Conservation (phyloP, 805 yeast genomes). For the Saccharomycopsis javanensis region DNA sequence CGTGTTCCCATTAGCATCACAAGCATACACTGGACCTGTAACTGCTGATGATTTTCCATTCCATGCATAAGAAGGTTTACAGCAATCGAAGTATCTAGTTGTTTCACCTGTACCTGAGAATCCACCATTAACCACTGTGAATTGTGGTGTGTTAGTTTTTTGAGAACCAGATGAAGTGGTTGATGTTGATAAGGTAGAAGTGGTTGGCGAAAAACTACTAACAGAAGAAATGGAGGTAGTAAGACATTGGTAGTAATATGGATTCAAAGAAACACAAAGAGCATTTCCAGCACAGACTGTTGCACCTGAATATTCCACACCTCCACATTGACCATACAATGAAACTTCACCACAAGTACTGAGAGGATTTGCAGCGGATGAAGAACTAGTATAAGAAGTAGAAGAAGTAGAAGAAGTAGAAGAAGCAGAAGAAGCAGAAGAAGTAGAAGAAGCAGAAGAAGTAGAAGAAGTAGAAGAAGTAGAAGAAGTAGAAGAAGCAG, state of each 20-base stretch:
- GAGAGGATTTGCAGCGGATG: neutral
- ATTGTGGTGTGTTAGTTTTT: neutral
- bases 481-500: too few relatives aligned
- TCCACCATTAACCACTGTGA: constrained; percentile 6
- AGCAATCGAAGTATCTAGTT: constrained; percentile 15
- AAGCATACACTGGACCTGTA: constrained; percentile 4
- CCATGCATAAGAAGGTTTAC: constrained; percentile 15
- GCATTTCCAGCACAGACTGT: constrained; percentile 22
- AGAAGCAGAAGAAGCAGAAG: neutral
- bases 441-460: neutral
- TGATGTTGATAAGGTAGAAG: neutral
- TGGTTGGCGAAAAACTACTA: neutral
- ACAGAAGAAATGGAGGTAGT: neutral
- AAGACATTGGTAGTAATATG: constrained; percentile 25
- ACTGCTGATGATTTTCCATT: constrained; percentile 5
- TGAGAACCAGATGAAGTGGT: neutral
- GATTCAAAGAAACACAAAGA: constrained; percentile 22
- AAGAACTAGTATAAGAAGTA: neutral
- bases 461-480: neutral
- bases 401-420: neutral
- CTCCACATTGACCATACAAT: constrained; percentile 24
- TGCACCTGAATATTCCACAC: constrained; percentile 20
- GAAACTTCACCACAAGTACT: neutral
- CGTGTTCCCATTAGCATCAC: constrained; percentile 13
- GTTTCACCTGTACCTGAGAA: constrained; percentile 11